phyloP scores from a whole-genome alignment of 176 grass and related monocot species.

The Avena sativa region DNA sequence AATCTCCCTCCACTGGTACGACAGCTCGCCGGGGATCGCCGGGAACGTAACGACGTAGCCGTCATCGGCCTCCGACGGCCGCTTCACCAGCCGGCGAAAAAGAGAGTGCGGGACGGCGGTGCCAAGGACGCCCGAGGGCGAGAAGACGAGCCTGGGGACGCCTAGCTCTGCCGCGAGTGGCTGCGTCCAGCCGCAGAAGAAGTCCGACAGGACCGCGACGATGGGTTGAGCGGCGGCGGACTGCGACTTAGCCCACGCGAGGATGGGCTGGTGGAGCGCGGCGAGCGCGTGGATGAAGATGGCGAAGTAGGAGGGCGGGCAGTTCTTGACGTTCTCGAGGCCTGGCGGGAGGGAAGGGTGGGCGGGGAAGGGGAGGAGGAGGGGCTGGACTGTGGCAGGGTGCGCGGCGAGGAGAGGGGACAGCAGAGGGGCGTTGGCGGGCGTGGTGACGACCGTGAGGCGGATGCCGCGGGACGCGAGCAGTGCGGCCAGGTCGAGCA shows the following conservation, averaged over 20 bases:
- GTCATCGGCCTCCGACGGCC: slow-evolving; percentile 13
- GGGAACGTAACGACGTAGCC: slow-evolving; percentile 44
- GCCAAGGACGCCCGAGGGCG: slow-evolving; percentile 53
- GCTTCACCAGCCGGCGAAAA: slow-evolving; percentile 33
- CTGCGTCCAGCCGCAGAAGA: slow-evolving; percentile 73
- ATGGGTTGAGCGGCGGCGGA: slow-evolving; percentile 6
- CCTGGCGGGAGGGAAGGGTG: slow-evolving; percentile 51
- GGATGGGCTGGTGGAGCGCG: slow-evolving; percentile 42
- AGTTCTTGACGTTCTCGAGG: slow-evolving; percentile 52
- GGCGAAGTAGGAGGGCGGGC: slow-evolving; percentile 10
- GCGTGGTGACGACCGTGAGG: slow-evolving; percentile 62
- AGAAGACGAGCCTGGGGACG: slow-evolving; percentile 38
- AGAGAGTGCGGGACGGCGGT: slow-evolving; percentile 53
- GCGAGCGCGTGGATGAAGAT: slow-evolving; percentile 46
- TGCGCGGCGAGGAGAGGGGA: slow-evolving; percentile 63
- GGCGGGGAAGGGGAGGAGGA: slow-evolving; percentile 64
- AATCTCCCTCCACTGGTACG: slow-evolving; percentile 56
- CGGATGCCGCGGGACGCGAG: slow-evolving; percentile 52
- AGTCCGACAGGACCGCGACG: slow-evolving; percentile 58
- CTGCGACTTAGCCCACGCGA: slow-evolving; percentile 16
- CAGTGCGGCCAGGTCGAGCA: slow-evolving; percentile 56
- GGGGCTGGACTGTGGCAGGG: slow-evolving; percentile 43
- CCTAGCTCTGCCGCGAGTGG: slow-evolving; percentile 53
- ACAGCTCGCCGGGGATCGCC: slow-evolving; percentile 37
- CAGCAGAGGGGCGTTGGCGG: slow-evolving; percentile 52